Percentiles rank a stretch among this genome's conserved stretches.
phyloP scores from a whole-genome alignment of 352 stramenopile species.

The Phytophthora rubi region DNA sequence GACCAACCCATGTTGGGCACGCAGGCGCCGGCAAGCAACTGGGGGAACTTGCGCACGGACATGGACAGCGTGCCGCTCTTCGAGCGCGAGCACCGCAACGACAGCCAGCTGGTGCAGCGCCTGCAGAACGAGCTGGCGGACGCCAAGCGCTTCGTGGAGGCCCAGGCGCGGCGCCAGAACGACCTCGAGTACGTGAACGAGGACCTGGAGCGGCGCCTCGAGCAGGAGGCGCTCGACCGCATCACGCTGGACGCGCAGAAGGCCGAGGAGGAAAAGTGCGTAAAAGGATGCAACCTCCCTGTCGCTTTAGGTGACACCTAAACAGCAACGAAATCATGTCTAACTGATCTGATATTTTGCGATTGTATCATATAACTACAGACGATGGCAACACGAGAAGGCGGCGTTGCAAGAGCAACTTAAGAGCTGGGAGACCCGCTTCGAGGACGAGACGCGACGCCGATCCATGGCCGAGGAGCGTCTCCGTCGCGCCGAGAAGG shows the following conservation, averaged over 20 bases:
- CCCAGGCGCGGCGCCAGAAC: constrained; percentile 82
- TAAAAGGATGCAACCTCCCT: constrained; percentile 5
- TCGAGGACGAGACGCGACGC: constrained; percentile 75
- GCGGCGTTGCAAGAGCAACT: constrained; percentile 64
- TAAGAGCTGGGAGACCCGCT: constrained; percentile 74
- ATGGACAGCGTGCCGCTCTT: constrained; percentile 88
- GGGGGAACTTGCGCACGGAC: constrained; percentile 62
- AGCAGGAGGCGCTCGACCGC: constrained; percentile 85
- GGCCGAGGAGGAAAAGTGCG: constrained; percentile 82
- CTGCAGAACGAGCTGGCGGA: constrained; percentile 87
- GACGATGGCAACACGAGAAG: constrained; percentile 76
- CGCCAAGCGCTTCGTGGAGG: constrained; percentile 85
- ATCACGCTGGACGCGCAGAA: constrained; percentile 86
- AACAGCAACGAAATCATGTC: neutral
- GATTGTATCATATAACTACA: constrained; percentile 20
- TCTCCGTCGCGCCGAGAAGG: constrained; percentile 82
- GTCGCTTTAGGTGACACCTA: constrained; percentile 9
- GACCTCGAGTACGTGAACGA: constrained; percentile 90
- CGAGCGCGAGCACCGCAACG: constrained; percentile 87
- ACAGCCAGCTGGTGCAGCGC: constrained; percentile 83
- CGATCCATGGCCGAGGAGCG: constrained; percentile 80
- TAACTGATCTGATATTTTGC: neutral
- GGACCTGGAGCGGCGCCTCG: constrained; percentile 80
- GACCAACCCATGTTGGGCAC: constrained; percentile 42
- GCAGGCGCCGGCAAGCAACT: constrained; percentile 48